Percentiles rank a stretch among this genome's conserved stretches.
Conservation (phyloP, 2,329 filamentous ascomycete genomes). For the Atkinsonella texensis region DNA sequence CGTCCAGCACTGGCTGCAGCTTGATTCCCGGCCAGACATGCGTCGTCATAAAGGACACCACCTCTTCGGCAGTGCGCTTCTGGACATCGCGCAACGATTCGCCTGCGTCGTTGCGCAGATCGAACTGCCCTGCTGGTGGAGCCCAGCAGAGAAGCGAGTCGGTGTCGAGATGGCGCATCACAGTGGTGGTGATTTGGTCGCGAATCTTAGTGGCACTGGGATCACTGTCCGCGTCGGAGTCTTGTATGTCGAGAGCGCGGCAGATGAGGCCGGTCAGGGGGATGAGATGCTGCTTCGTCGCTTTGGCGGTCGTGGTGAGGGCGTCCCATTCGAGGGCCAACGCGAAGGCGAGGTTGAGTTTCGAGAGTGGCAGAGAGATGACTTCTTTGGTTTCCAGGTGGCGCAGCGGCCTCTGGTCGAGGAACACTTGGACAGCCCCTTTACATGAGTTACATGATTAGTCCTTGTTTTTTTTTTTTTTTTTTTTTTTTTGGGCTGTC, state of each 20-base stretch:
- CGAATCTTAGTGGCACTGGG: constrained; percentile 41
- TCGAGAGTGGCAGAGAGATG: constrained; percentile 59
- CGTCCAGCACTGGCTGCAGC: constrained; percentile 69
- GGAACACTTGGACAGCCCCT: constrained; percentile 48
- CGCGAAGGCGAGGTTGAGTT: constrained; percentile 70
- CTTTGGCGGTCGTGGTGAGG: constrained; percentile 70
- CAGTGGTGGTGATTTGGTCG: constrained; percentile 48
- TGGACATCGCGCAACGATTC: constrained; percentile 62
- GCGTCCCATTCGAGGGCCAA: constrained; percentile 92
- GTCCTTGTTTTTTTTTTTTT: not conserved
- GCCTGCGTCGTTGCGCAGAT: constrained; percentile 32
- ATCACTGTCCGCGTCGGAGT: constrained; percentile 40
- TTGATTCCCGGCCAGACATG: constrained; percentile 75
- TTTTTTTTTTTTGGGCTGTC: not conserved
- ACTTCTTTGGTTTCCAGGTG: constrained; percentile 61
- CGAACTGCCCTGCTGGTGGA: constrained; percentile 37
- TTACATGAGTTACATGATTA: not conserved
- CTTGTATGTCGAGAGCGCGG: constrained; percentile 68
- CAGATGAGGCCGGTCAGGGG: constrained; percentile 78
- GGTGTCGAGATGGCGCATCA: constrained; percentile 81
- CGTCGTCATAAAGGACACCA: constrained; percentile 58
- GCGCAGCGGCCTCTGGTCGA: constrained; percentile 70
- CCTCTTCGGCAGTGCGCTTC: constrained; percentile 52
- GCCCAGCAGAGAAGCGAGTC: constrained; percentile 91
- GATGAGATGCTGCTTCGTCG: constrained; percentile 75